Base-by-base conservation (phyloP, 129 eudicot species). In the Chrysanthemum seticuspe region DNA sequence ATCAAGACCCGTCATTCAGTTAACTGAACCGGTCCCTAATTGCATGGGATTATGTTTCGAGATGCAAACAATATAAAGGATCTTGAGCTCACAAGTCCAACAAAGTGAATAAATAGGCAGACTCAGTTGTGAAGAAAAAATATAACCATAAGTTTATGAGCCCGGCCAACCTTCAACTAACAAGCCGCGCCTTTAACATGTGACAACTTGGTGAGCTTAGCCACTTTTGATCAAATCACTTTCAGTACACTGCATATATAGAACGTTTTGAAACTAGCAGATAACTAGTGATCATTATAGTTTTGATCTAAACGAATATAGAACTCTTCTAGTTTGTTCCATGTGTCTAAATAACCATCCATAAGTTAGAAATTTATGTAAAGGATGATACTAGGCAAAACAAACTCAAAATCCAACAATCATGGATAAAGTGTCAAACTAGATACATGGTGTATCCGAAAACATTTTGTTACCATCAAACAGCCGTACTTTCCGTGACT, bases 401-500 rank as follows among this genome's bases (percentile, higher is more conserved):
- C 9, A 31, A 60, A 13, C 48, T 61, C 57, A 49, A 51, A 50
- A 36, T 31, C 68, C 53, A 34, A 53, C 75, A 50, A 29, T 21
- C 5, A 27, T 5, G 11, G 31, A 60, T 12, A 34, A 60, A 53
- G 62, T 25, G 18, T 29, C 25, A 59, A 76, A 68, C 70, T 61
- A 76, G 70, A 29, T 53, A 40, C 65, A 63, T 21, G 16, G 50
- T 50, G 45, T 18, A n/a, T 36, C 59, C 67, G 40, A 70, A 62
- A 11, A 11, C 49, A 60, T 57, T 58, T 49, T 12, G 47, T 47
- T 23, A 13, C 50, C 79, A 25, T 62, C 52, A 74, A 53, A 15
- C 54, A 67, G 51, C 63, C 74, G 68, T 66, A 66, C 62, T 75
- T 71, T 40, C 45, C 40, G 71, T n/a, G 70, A 13, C 75, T 40